Evolutionary conservation across 306 rosid species (phyloP), one percentile per base, ranked within the genome.

Genomic region (Potentilla sterilis): DNA sequence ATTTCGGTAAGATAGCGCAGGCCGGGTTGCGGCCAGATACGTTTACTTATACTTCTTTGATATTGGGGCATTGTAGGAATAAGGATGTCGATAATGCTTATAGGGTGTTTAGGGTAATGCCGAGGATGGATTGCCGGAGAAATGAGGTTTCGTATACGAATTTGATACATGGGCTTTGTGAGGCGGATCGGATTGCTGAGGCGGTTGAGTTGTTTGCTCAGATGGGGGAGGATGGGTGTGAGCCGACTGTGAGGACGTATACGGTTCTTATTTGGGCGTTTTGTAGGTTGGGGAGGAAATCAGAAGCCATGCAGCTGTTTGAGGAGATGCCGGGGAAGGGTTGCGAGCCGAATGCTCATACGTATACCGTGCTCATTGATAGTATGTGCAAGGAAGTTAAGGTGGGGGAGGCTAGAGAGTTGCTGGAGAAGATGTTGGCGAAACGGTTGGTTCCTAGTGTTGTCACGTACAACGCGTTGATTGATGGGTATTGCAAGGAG

Each of bases 1-100:
- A 81, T 68, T 57, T 90, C 2, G 18, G 83, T 48, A 84, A 79
- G 82, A 83, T 90, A 15, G 38, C 78, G 18, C 83, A 28, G 38
- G 18, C 38, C 1, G 38, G 65, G 0, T 12, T 28, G 18, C 18
- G 19, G 66, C 40, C 66, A 0, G 9, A 59, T 24, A 59, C 66
- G 2, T 28, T 28, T 28, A 24, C 8, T 2, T 59, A 28, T 6
- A 59, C 8, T 2, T 59, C 19, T 24, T 11, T 58, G 65, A 58
- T 58, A 10, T 2, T 59, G 66, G 66, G 66, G 40, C 66, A 59
- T 59, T 59, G 66, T 28, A 59, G 40, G 66, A 59, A 59, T 59
- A 59, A 11, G 66, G 66, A 59, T 59, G 66, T 28, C 8, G 66
- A 59, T 1, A 59, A 40, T 28, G 66, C 38, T 59, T 2, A 5